Conservation (phyloP, 148 eudicot species). For the Amaranthus cruentus region DNA sequence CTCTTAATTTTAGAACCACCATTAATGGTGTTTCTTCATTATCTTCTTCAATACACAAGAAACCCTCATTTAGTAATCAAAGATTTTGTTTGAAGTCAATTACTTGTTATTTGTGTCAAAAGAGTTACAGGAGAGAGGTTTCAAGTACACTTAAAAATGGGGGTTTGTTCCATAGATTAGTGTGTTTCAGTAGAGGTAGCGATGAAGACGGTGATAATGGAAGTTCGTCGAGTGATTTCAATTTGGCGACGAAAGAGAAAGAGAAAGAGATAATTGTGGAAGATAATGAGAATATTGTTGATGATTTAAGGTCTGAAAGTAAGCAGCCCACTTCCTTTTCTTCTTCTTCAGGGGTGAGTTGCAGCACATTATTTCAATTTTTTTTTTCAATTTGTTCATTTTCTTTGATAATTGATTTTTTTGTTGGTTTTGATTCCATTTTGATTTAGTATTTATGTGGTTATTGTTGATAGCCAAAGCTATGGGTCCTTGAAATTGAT, state of each 20-base stretch:
- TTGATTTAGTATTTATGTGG: neutral
- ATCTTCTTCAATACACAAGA: neutral
- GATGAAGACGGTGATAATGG: conserved; percentile 25
- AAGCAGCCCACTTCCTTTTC: conserved; percentile 10
- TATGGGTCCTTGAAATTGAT: too few species aligned
- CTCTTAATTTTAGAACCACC: conserved; percentile 22
- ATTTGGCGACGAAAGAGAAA: conserved; percentile 52
- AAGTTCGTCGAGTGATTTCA: conserved; percentile 35
- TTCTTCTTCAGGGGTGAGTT: conserved; percentile 28
- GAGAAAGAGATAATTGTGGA: conserved; percentile 22
- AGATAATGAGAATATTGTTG: conserved; percentile 9
- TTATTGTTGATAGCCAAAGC: too few species aligned
- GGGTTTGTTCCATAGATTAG: conserved; percentile 25
- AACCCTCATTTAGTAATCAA: neutral
- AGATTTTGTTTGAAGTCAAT: conserved; percentile 16
- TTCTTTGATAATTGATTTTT: neutral
- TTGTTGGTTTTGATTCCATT: neutral
- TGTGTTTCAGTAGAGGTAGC: conserved; percentile 36
- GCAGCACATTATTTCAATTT: neutral
- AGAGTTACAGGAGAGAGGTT: conserved; percentile 22
- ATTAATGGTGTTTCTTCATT: conserved; percentile 17
- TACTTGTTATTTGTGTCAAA: conserved; percentile 35
- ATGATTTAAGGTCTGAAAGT: conserved; percentile 8
- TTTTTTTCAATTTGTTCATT: neutral
- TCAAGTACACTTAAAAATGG: conserved; percentile 16